Base-by-base conservation (phyloP, 2,329 filamentous ascomycete genomes). In the Neonectria ditissima region DNA sequence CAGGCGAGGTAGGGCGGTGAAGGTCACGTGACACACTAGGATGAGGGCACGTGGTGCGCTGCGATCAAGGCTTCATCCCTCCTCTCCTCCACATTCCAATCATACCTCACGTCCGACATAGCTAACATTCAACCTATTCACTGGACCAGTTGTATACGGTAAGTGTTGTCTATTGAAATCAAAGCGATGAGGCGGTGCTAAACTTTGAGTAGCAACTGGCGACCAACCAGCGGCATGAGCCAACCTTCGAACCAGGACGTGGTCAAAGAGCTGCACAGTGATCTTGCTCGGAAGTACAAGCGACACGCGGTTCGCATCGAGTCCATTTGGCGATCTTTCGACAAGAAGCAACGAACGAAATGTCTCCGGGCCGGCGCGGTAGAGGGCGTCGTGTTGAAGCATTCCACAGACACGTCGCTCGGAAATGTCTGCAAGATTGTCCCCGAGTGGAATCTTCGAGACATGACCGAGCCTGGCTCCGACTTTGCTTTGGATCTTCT, bases 371-470 rank as follows among this genome's bases (percentile, higher is more conserved):
- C 68, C 2, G 80, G 78, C 1, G 65, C 75, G 1, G 63, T 55
- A 0, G 75, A 79, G 0, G 77, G 77, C 7, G 57, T 52, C 10
- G 75, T 83, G 3, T 70, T 82, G 18, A 76, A 76, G 57, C 69
- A 80, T 47, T 59, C 76, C 1, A 26, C 22, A 3, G 81, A 84
- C 55, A 26, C 28, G 2, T 75, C 77, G 0, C 14, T 82, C 24
- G 80, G 79, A 1, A 73, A 74, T n/a, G 69, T 79, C 16, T 79
- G 65, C 67, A 80, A 79, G n/a, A 47, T 83, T 2, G 67, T 80
- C 0, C 80, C 82, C 0, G 83, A 84, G 51, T 79, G 76, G 75
- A 84, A 85, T 59, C 58, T 84, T 1, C 74, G 69, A 8, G 80
- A 84, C 24, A 70, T 84, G 2, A 67, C 79, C 4, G 67, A 73